A percentile compares a stretch with the other conserved stretches of the same genome.
These are phyloP conservation scores for Syzygium aqueum DNA, from an alignment of 345 rosid species.

Conservation along the genomic window DNA sequence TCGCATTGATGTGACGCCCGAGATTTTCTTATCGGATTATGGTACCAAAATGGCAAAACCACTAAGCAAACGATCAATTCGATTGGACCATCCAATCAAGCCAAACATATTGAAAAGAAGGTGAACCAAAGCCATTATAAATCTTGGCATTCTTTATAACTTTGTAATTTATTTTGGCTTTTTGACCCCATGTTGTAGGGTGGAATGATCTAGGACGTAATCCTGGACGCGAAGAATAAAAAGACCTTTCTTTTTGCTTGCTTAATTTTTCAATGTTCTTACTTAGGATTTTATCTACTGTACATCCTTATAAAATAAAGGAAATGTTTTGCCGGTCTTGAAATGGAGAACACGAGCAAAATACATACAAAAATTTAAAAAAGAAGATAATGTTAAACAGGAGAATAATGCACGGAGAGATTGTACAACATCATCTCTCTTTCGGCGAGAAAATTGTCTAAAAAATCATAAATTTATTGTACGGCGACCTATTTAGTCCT, in stretches of 20 bases:
- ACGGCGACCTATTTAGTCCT: accelerated
- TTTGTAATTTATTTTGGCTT: too few species aligned
- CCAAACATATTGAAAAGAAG: not conserved
- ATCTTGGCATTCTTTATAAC: not conserved
- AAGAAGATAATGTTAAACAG: not conserved
- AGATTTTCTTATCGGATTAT: not conserved
- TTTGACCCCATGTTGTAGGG: too few species aligned
- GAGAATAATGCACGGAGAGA: not conserved
- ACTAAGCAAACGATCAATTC: not conserved
- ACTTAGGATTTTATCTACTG: too few species aligned
- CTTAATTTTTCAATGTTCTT: too few species aligned
- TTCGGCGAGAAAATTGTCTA: accelerated
- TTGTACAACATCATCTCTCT: not conserved
- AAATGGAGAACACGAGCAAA: not conserved
- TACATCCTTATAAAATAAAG: too few species aligned
- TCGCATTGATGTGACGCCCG: not conserved
- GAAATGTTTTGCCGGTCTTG: not conserved
- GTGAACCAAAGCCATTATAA: not conserved
- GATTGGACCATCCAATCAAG: not conserved
- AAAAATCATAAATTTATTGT: not conserved
- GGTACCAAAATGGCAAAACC: not conserved
- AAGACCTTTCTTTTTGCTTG: too few species aligned
- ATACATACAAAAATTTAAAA: accelerated
- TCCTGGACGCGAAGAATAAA: too few species aligned
- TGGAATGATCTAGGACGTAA: too few species aligned